Conservation (phyloP, 2,329 filamentous ascomycete genomes). For the Diaporthe ilicicola region DNA sequence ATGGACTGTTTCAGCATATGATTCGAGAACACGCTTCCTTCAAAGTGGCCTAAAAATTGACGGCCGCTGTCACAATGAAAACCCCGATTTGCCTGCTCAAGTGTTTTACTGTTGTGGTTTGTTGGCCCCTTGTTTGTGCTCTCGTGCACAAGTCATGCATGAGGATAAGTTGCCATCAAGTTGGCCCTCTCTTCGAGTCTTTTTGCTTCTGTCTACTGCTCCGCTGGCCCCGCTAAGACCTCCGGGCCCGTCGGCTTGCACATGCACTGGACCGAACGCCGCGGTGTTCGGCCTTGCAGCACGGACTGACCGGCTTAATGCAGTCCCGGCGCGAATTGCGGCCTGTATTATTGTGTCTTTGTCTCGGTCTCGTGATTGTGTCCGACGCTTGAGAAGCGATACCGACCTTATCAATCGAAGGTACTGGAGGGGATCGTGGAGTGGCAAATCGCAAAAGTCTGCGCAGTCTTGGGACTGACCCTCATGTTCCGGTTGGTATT, state of each 20-base stretch:
- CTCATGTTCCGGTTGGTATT: not conserved
- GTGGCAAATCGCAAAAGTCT: not conserved
- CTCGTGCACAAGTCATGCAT: not conserved
- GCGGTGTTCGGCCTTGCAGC: not conserved
- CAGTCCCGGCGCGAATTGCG: not conserved
- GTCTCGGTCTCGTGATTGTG: not conserved
- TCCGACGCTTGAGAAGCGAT: not conserved
- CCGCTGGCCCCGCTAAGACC: not conserved
- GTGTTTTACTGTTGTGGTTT: not conserved
- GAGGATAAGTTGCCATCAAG: not conserved
- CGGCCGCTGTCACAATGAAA: not conserved
- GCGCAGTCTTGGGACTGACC: not conserved
- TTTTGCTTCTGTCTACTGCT: not conserved
- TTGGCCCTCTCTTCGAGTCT: not conserved
- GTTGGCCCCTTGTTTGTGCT: not conserved
- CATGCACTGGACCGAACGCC: not conserved
- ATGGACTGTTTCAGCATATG: not conserved
- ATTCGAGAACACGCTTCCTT: not conserved
- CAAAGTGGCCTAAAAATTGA: not conserved
- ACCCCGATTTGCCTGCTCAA: not conserved
- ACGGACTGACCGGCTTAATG: not conserved
- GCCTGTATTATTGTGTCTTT: not conserved
- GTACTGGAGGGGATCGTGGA: not conserved
- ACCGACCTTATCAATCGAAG: not conserved
- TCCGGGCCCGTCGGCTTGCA: not conserved